These are phyloP conservation scores for Neospora caninum DNA, from an alignment of 169 alveolate species.

Conservation along the genomic window DNA sequence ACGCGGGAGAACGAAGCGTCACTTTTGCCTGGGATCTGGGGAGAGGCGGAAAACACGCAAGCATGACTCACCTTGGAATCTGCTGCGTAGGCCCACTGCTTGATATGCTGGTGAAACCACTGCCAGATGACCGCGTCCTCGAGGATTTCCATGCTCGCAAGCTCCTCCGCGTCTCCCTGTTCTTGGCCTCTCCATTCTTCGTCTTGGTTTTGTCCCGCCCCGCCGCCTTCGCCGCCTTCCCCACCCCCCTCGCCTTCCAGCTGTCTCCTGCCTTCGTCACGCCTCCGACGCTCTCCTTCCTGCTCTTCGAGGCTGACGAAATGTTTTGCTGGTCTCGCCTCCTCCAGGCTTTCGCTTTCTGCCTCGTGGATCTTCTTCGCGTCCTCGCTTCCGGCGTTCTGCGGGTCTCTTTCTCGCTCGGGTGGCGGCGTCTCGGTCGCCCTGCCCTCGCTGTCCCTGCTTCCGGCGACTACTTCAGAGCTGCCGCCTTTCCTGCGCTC, in stretches of 20 bases:
- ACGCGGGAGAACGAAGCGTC: background rate
- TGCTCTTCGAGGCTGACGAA: no score
- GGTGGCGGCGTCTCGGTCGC: background rate
- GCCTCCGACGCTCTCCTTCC: no score
- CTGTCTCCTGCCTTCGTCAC: background rate
- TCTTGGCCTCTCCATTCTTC: background rate
- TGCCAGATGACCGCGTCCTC: conserved; percentile 51
- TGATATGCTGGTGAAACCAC: conserved; percentile 54
- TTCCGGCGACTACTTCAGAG: background rate
- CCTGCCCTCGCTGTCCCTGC: background rate
- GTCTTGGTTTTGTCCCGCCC: background rate
- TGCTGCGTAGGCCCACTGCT: conserved; percentile 53
- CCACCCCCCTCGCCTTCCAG: background rate
- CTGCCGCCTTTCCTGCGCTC: background rate
- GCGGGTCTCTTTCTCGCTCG: no score
- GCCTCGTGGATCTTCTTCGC: background rate
- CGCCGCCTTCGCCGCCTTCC: background rate
- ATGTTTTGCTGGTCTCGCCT: background rate
- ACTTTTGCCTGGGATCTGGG: background rate
- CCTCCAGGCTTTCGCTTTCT: background rate
- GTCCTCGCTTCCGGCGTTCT: no score
- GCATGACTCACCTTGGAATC: conserved; percentile 35
- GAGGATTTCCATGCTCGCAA: background rate
- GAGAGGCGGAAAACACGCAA: no score
- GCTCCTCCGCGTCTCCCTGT: background rate